These are phyloP conservation scores for Trichosporon asahii DNA, from an alignment of 1,284 basidiomycete genomes.

Conservation along the genomic window DNA sequence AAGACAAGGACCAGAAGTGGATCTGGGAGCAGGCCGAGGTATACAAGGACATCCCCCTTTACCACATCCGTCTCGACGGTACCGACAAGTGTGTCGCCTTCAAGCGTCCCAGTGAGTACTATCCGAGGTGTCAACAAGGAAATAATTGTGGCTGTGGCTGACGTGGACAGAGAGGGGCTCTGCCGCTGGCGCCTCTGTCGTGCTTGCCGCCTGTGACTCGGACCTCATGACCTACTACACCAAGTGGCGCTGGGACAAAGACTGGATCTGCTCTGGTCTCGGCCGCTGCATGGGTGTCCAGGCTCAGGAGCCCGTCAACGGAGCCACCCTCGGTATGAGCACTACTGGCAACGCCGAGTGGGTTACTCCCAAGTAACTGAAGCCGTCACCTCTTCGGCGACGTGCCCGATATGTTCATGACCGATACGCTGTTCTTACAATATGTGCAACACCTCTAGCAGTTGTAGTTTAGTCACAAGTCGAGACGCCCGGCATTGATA, in stretches of 20 bases:
- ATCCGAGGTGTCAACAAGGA: too few relatives aligned
- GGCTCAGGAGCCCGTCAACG: neutral
- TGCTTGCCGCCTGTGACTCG: neutral
- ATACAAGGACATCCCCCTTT: neutral
- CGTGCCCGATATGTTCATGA: neutral
- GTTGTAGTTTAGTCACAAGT: too few relatives aligned
- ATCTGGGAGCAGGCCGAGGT: neutral
- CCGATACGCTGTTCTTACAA: too few relatives aligned
- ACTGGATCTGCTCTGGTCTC: constrained; percentile 1
- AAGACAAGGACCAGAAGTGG: constrained; percentile 8
- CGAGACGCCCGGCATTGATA: neutral
- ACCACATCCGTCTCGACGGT: neutral
- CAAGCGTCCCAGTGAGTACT: neutral
- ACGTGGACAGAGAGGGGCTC: neutral
- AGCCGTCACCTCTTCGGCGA: neutral
- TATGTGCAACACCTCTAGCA: neutral
- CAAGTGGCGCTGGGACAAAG: constrained; percentile 3
- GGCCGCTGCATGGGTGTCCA: neutral
- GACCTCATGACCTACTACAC: neutral
- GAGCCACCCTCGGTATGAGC: neutral
- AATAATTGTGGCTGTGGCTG: neutral
- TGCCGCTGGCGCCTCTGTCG: neutral
- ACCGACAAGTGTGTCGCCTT: constrained; percentile 5
- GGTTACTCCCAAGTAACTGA: neutral
- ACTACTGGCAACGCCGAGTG: neutral